A percentile compares a stretch with the other conserved stretches of the same genome.
Evolutionary conservation across 2,329 filamentous ascomycete genomes (phyloP).

Genomic region (Penicillium hesseltinei): DNA sequence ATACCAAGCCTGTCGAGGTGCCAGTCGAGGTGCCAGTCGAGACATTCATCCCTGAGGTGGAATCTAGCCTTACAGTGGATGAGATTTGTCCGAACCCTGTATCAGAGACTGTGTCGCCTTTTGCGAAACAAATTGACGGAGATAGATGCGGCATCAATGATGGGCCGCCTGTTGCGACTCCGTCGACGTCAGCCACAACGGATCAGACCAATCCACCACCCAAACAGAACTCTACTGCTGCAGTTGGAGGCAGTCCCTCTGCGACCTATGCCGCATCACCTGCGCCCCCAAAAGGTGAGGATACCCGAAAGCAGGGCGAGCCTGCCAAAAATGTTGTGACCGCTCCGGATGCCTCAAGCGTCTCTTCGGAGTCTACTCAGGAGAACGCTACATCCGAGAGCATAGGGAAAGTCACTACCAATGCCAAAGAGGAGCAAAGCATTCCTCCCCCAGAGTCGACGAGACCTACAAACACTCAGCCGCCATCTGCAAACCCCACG

Average conservation of each 20-base stretch:
- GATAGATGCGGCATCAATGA: conserved; percentile 22
- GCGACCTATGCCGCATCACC: conserved; percentile 6
- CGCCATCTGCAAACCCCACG: conserved; percentile 65
- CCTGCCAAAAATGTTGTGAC: conserved; percentile 14
- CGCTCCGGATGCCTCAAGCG: conserved; percentile 16
- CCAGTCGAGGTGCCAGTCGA: conserved; percentile 27
- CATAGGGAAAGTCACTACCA: conserved; percentile 20
- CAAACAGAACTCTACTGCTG: conserved; percentile 9
- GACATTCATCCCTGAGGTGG: conserved; percentile 3
- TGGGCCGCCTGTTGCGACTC: conserved; percentile 4
- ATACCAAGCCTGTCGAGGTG: conserved; percentile 20
- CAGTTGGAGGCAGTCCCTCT: conserved; percentile 4
- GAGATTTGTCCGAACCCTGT: conserved; percentile 20
- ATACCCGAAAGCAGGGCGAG: conserved; percentile 22
- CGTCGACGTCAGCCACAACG: conserved; percentile 16
- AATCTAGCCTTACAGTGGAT: conserved; percentile 7
- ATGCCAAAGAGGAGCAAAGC: conserved; percentile 33
- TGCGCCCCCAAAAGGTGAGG: conserved; percentile 15
- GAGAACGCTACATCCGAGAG: conserved; percentile 26
- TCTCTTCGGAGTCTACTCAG: conserved; percentile 18
- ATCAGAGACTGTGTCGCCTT: conserved; percentile 13
- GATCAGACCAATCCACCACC: conserved; percentile 22
- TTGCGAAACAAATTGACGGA: conserved; percentile 6
- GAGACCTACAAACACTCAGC: conserved; percentile 46
- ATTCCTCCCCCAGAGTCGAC: conserved; percentile 31